Conservation (phyloP, 129 eudicot genomes). For the Helichrysum umbraculigerum region DNA sequence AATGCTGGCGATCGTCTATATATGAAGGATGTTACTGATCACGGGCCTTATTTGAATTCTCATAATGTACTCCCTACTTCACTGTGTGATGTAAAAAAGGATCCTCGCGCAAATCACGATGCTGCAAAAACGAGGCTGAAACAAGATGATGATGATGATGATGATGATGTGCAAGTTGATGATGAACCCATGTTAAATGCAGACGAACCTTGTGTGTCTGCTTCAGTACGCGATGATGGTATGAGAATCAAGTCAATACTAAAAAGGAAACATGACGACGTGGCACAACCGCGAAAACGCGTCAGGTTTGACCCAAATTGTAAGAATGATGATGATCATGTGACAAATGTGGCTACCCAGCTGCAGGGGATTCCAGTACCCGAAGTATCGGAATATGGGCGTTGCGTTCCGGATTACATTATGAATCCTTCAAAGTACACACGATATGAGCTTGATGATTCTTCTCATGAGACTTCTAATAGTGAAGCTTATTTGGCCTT, state of each 20-base stretch:
- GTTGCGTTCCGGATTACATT: constrained; percentile 43
- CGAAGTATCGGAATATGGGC: neutral
- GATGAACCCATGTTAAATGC: constrained; percentile 16
- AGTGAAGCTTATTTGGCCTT: constrained; percentile 22
- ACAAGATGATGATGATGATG: constrained; percentile 40
- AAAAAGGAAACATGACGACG: constrained; percentile 41
- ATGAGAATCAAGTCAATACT: constrained; percentile 40
- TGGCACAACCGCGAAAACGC: constrained; percentile 33
- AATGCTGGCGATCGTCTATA: constrained; percentile 33
- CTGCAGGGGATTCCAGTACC: neutral
- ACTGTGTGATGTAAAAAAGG: constrained; percentile 17
- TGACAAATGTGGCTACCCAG: neutral
- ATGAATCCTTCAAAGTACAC: constrained; percentile 50
- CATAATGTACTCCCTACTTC: constrained; percentile 31
- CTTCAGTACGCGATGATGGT: constrained; percentile 18
- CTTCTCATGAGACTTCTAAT: constrained; percentile 23
- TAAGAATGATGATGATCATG: constrained; percentile 9
- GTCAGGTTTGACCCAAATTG: constrained; percentile 50
- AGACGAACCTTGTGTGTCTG: neutral
- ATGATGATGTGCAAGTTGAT: neutral
- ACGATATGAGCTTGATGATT: constrained; percentile 37
- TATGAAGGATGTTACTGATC: constrained; percentile 44
- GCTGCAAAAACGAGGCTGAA: constrained; percentile 40
- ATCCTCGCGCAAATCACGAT: constrained; percentile 34
- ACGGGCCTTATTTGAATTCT: constrained; percentile 35